Evolutionary conservation across 345 rosid species (phyloP).

Genomic region (Hevea brasiliensis): DNA sequence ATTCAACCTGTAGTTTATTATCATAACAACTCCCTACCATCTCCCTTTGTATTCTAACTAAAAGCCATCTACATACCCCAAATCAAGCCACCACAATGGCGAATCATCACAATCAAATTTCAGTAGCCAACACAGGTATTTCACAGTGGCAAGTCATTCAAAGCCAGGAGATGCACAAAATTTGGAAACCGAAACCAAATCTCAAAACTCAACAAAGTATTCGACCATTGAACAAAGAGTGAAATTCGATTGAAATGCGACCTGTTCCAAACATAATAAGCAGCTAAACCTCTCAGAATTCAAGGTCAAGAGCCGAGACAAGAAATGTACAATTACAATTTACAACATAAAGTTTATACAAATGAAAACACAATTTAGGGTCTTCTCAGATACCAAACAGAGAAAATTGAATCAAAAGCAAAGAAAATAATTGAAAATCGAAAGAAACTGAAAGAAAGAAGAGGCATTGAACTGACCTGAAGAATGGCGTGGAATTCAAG

Average conservation of each 20-base stretch:
- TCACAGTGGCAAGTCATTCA: not conserved
- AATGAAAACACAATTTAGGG: not conserved
- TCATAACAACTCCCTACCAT: conserved; percentile 34
- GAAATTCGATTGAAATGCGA: not conserved
- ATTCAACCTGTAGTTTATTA: conserved; percentile 18
- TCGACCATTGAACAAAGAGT: not conserved
- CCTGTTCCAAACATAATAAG: conserved; percentile 2
- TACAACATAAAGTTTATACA: not conserved
- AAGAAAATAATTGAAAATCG: not conserved
- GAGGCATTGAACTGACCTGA: not conserved
- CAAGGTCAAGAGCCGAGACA: not conserved
- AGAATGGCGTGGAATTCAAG: not conserved
- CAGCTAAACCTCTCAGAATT: not conserved
- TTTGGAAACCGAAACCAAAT: not conserved
- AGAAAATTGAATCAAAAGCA: not conserved
- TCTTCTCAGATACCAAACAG: not conserved
- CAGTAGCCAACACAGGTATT: no score
- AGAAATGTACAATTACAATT: not conserved
- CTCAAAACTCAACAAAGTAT: not conserved
- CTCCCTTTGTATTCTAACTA: conserved; percentile 28
- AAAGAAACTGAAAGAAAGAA: not conserved
- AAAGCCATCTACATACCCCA: conserved; percentile 17
- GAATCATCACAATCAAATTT: conserved; percentile 6
- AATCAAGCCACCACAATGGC: not conserved
- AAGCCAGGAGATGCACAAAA: not conserved